These are phyloP conservation scores for Juglanconis oblonga DNA, from an alignment of 2,329 filamentous ascomycete genomes.

Conservation along the genomic window DNA sequence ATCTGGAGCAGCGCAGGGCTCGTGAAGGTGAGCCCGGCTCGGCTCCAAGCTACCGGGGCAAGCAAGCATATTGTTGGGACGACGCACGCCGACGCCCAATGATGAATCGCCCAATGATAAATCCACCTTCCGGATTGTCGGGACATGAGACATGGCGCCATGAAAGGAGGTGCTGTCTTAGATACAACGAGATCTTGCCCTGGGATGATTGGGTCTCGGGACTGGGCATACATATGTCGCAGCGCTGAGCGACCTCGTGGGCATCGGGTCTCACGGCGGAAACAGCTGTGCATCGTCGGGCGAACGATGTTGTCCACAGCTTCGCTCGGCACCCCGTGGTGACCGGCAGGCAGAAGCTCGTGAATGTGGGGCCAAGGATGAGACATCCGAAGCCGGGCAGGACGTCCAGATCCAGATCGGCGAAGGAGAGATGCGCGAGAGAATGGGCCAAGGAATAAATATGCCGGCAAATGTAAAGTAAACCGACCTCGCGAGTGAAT, in stretches of 20 bases:
- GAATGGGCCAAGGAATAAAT: not conserved
- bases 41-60: not conserved
- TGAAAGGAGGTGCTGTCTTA: not conserved
- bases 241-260: not conserved
- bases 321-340: too few relatives aligned
- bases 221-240: not conserved
- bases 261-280: not conserved
- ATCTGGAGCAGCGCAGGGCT: too few relatives aligned
- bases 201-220: not conserved
- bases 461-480: not conserved
- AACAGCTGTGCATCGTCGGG: not conserved
- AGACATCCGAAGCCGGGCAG: not conserved
- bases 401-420: not conserved
- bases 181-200: not conserved
- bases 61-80: not conserved
- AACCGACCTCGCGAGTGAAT: not conserved
- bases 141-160: not conserved
- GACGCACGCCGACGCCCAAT: not conserved
- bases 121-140: not conserved
- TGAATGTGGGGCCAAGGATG: not conserved
- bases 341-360: not conserved
- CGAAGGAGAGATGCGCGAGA: slow-evolving; percentile 25
- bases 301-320: too few relatives aligned
- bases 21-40: not conserved
- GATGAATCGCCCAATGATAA: not conserved